Evolutionary conservation across 495 filamentous ascomycete species (phyloP).

Genomic region (Cercophora samala): DNA sequence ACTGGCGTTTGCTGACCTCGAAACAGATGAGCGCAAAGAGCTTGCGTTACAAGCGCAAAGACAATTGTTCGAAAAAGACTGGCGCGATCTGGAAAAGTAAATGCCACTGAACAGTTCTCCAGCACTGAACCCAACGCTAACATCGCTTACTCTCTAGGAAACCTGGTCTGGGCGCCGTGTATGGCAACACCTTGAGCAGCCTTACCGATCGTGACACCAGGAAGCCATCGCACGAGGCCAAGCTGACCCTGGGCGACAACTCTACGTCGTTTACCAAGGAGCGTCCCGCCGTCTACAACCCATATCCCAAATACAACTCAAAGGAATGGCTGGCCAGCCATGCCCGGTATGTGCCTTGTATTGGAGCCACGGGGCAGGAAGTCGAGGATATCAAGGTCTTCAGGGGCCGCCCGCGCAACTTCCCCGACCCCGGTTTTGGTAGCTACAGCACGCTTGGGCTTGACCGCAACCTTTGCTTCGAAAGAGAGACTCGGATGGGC

Average conservation of each 20-base stretch:
- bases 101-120: constrained; percentile 8
- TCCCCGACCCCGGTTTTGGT: constrained; percentile 76
- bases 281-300: constrained; percentile 43
- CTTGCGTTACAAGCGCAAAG: constrained; percentile 29
- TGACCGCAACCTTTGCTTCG: constrained; percentile 82
- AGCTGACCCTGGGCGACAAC: constrained; percentile 27
- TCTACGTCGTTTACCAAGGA: constrained; percentile 31
- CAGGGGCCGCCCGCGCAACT: constrained; percentile 62
- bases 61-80: constrained; percentile 38
- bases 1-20: not conserved
- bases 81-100: constrained; percentile 39
- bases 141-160: constrained; percentile 15
- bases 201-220: constrained; percentile 35
- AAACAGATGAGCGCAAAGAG: constrained; percentile 17
- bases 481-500: constrained; percentile 79
- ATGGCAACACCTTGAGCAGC: constrained; percentile 45
- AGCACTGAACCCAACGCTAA: constrained; percentile 8
- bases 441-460: constrained; percentile 70
- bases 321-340: constrained; percentile 30
- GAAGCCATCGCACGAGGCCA: constrained; percentile 20
- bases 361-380: constrained; percentile 32
- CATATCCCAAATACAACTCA: constrained; percentile 49
- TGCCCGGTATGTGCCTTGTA: constrained; percentile 37
- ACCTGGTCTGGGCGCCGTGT: constrained; percentile 41
- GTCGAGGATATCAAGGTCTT: constrained; percentile 44